Base-by-base conservation (phyloP, 495 filamentous ascomycete species). In the Melanomma pulvis-pyrius region DNA sequence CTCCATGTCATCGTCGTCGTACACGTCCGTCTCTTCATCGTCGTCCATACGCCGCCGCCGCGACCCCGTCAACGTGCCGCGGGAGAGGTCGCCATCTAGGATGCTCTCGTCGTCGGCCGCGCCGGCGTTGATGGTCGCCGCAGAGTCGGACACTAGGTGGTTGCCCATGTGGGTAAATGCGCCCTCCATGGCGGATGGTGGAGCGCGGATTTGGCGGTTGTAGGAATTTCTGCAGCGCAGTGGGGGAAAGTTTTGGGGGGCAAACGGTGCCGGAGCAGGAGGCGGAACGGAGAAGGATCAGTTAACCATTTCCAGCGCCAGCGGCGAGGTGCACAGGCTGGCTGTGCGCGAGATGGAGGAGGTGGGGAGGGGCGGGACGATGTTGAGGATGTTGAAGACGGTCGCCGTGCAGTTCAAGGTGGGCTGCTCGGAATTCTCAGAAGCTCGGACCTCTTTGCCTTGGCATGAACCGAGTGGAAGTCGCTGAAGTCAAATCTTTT, bases 1-100 rank as follows among this genome's bases (percentile, higher is more conserved):
- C 78, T 97, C 92, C 63, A 89, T 82, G 74, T 98, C 94, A 67
- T 98, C 94, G 68, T 96, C 92, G 51, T 92, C 91, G 63, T 90
- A 89, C 57, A 84, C 83, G 72, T 96, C 91, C 26, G 90, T 90
- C 50, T 84, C 87, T 63, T 97, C 92, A 72, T 97, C 93, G 69
- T 97, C 93, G 65, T 88, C 77, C n/a, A 74, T 79, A 81, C 90
- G 79, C 81, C 94, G 76, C 82, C 90, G 80, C 74, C 90, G 81
- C 76, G 88, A 74, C 41, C 82, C 81, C 61, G 85, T 81, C 63
- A 85, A 78, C 57, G 80, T 87, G 47, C 84, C 84, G 53, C 83
- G 82, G 47, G 84, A 83, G 74, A 88, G 85, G 62, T 86, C 84
- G 71, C 84, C 82, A 71, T 87, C 87, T 25, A 90, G 83, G 69